Evolutionary conservation across 257 asterid genomes (phyloP).

Genomic region (Verbena officinalis): DNA sequence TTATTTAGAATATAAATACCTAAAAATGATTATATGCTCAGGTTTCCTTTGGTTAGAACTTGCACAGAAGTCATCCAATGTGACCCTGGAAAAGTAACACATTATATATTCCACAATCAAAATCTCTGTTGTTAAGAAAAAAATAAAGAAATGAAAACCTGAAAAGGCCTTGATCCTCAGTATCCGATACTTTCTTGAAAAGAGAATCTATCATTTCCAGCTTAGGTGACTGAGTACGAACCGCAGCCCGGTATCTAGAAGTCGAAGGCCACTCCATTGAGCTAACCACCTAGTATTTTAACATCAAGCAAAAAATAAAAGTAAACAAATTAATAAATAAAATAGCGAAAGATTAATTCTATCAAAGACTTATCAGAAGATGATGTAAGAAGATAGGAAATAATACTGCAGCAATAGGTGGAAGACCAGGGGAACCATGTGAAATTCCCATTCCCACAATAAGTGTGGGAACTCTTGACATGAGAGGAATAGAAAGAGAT

Average conservation of each 20-base stretch:
- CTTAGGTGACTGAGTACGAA: slow-evolving; percentile 67
- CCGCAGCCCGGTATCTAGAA: slow-evolving; percentile 69
- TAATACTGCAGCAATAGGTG: slow-evolving; percentile 73
- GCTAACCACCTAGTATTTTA: slow-evolving; percentile 57
- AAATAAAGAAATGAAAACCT: slow-evolving; percentile 35
- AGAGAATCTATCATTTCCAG: slow-evolving; percentile 67
- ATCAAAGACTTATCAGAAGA: neutral
- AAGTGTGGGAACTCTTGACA: slow-evolving; percentile 57
- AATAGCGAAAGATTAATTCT: too few relatives aligned
- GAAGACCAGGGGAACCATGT: slow-evolving; percentile 82
- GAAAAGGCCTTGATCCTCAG: slow-evolving; percentile 58
- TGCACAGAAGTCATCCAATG: slow-evolving; percentile 46
- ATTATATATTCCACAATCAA: neutral
- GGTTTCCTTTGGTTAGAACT: slow-evolving; percentile 60
- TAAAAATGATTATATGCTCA: slow-evolving; percentile 64
- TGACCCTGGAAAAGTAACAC: slow-evolving; percentile 48
- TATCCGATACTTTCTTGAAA: slow-evolving; percentile 41
- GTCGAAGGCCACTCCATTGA: slow-evolving; percentile 74
- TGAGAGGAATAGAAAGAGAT: slow-evolving; percentile 37
- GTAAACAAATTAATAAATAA: too few relatives aligned
- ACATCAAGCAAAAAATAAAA: neutral
- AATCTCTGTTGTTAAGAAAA: neutral
- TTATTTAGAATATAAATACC: too few relatives aligned
- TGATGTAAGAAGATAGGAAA: neutral
- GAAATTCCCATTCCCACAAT: slow-evolving; percentile 88